phyloP scores from a whole-genome alignment of 345 rosid species.

The Lagerstroemia speciosa region DNA sequence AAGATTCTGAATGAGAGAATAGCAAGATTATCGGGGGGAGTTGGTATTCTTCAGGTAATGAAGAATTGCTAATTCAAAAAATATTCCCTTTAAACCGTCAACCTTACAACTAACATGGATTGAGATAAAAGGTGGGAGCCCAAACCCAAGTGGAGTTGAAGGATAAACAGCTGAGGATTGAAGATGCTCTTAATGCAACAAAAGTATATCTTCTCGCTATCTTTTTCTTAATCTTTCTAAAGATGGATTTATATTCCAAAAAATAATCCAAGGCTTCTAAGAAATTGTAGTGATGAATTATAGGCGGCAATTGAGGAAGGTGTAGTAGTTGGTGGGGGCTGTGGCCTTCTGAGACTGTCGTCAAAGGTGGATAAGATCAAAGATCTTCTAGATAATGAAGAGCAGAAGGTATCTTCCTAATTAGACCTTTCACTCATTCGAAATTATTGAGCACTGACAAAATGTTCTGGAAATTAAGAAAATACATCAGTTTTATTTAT shows the following conservation, averaged over 20 bases:
- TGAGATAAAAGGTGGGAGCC: slow-evolving; percentile 68
- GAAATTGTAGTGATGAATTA: slow-evolving; percentile 17
- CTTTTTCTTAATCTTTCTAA: not conserved
- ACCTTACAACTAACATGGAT: slow-evolving; percentile 7
- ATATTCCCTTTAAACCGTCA: not conserved
- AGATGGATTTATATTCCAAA: not conserved
- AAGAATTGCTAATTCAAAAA: not conserved
- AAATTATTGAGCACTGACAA: not conserved
- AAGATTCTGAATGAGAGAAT: slow-evolving; percentile 79
- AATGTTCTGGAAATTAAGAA: not conserved
- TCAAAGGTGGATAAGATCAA: slow-evolving; percentile 58
- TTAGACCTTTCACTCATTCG: not conserved
- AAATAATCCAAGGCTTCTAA: not conserved
- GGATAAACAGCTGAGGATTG: slow-evolving; percentile 78
- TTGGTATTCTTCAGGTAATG: slow-evolving; percentile 73
- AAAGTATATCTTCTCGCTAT: slow-evolving; percentile 40
- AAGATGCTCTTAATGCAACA: slow-evolving; percentile 93
- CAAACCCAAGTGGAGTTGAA: slow-evolving; percentile 83
- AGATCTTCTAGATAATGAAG: slow-evolving; percentile 56
- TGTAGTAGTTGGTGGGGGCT: slow-evolving; percentile 87
- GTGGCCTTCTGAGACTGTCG: slow-evolving; percentile 70
- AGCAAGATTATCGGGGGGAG: slow-evolving; percentile 77
- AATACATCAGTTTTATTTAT: not conserved
- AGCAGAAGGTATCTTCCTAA: slow-evolving; percentile 51
- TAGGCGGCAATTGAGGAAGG: slow-evolving; percentile 98